A percentile compares a stretch with the other conserved stretches of the same genome.
Evolutionary conservation across 352 stramenopile genomes (phyloP).

Genomic region (Phytopythium sindhum): DNA sequence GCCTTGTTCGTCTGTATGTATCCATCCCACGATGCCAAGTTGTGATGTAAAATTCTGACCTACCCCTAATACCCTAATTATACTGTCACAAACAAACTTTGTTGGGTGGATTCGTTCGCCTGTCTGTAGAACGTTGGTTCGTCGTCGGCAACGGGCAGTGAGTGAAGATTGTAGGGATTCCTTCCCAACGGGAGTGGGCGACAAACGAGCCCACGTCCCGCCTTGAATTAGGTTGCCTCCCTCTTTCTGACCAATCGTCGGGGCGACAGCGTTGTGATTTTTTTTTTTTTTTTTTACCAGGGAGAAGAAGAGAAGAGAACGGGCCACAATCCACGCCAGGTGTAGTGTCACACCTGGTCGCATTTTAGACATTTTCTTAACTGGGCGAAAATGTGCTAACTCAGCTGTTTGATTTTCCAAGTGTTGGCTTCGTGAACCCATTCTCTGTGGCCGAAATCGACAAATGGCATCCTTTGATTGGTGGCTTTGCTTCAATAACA

Average conservation of each 20-base stretch:
- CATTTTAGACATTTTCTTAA: neutral
- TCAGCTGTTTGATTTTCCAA: neutral
- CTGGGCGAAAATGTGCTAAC: neutral
- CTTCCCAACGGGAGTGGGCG: neutral
- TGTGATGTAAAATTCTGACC: neutral
- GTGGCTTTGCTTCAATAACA: neutral
- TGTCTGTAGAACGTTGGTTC: neutral
- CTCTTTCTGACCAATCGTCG: neutral
- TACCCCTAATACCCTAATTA: slow-evolving; percentile 1
- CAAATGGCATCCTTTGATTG: neutral
- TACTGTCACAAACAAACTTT: neutral
- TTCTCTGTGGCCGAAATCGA: neutral
- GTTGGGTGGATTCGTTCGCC: neutral
- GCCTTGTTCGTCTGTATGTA: slow-evolving; percentile 1
- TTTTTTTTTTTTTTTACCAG: neutral
- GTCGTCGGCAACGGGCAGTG: neutral
- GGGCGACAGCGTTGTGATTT: neutral
- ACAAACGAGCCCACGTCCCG: neutral
- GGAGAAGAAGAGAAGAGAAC: neutral
- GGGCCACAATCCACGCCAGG: neutral
- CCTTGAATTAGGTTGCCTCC: neutral
- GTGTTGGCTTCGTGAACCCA: neutral
- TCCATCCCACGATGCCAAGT: neutral
- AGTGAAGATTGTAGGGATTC: neutral
- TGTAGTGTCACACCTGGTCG: neutral